Percentiles rank a stretch among this genome's conserved stretches.
Conservation (phyloP, 2,329 filamentous ascomycete genomes). For the Aciculosporium take region DNA sequence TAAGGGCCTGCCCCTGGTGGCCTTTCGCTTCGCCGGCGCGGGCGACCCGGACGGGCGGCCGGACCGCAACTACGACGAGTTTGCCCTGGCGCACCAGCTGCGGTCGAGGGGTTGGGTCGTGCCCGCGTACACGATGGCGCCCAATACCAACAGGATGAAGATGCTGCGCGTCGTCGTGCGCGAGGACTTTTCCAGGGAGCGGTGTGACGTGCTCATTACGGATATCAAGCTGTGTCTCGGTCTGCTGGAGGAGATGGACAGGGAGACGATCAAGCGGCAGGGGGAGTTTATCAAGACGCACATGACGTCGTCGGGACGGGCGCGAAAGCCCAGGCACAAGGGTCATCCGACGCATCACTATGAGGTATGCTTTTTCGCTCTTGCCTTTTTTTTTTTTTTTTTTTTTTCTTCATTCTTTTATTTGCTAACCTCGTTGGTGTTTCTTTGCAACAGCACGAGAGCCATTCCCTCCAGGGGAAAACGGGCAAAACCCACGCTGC, state of each 20-base stretch:
- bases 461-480: conserved; percentile 80
- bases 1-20: conserved; percentile 73
- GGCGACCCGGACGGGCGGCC: conserved; percentile 30
- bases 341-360: conserved; percentile 26
- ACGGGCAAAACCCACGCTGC: conserved; percentile 79
- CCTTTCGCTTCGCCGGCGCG: conserved; percentile 58
- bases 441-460: conserved; percentile 45
- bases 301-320: conserved; percentile 35
- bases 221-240: conserved; percentile 69
- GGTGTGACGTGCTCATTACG: conserved; percentile 63
- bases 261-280: conserved; percentile 53
- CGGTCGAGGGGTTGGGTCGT: conserved; percentile 85
- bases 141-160: conserved; percentile 69
- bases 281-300: conserved; percentile 50
- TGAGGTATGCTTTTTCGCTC: too few relatives aligned
- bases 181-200: conserved; percentile 74
- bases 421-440: background rate
- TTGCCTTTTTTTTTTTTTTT: conserved; percentile 1
- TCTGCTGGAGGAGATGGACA: conserved; percentile 60
- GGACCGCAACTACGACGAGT: conserved; percentile 56
- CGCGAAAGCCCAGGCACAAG: conserved; percentile 32
- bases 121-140: conserved; percentile 94
- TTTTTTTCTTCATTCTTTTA: conserved; percentile 6
- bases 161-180: conserved; percentile 86
- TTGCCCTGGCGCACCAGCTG: conserved; percentile 69